Conservation (phyloP, 2,329 filamentous ascomycete genomes). For the Metarhizium rileyi region DNA sequence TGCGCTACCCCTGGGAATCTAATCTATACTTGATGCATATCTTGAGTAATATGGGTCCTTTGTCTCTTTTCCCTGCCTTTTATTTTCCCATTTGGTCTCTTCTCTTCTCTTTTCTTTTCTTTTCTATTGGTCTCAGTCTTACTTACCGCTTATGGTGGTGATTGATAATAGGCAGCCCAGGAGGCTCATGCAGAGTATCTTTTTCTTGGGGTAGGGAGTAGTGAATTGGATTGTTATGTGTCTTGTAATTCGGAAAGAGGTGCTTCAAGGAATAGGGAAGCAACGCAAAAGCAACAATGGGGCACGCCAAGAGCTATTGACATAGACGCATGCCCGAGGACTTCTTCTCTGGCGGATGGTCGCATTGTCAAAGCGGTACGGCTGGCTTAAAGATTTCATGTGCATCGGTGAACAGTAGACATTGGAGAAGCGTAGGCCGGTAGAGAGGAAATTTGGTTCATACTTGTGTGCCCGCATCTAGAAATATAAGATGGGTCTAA, state of each 20-base stretch:
- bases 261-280: neutral
- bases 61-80: constrained; percentile 12
- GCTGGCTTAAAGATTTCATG: neutral
- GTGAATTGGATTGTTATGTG: constrained; percentile 5
- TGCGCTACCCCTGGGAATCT: constrained; percentile 15
- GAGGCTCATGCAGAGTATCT: constrained; percentile 17
- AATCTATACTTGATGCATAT: constrained; percentile 21
- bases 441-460: neutral
- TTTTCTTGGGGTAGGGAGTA: neutral
- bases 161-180: constrained; percentile 19
- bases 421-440: neutral
- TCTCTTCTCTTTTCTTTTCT: too few species aligned
- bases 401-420: neutral
- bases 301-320: neutral
- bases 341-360: neutral
- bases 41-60: constrained; percentile 15
- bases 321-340: neutral
- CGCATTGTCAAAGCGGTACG: neutral
- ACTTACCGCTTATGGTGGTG: constrained; percentile 3
- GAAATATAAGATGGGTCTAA: neutral
- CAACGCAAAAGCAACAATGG: neutral
- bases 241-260: constrained; percentile 5
- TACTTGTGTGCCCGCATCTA: neutral
- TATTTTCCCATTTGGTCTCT: too few species aligned
- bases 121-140: constrained; percentile 14